These are phyloP conservation scores for Fonsecaea multimorphosa DNA, from an alignment of 2,329 filamentous ascomycete species.

Conservation along the genomic window DNA sequence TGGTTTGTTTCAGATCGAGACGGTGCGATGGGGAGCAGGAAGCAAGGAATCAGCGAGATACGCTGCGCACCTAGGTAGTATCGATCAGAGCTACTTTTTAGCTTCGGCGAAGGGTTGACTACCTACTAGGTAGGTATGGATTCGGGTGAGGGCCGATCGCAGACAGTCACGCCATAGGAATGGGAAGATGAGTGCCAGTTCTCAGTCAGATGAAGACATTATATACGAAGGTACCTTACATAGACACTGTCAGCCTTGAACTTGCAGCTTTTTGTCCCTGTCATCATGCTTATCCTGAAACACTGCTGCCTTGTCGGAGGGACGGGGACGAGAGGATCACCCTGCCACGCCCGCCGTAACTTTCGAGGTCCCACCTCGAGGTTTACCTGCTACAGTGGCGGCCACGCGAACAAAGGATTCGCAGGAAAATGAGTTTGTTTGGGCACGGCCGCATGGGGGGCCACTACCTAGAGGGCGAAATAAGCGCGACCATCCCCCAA, in stretches of 20 bases:
- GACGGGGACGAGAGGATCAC: background rate
- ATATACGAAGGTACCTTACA: background rate
- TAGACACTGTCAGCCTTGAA: background rate
- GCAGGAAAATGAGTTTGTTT: constrained; percentile 5
- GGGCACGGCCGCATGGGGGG: background rate
- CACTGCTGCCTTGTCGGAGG: background rate
- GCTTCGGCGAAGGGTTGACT: background rate
- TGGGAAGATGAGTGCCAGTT: background rate
- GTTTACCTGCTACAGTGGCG: constrained; percentile 1
- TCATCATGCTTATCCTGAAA: background rate
- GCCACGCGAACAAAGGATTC: constrained; percentile 18
- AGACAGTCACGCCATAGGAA: background rate
- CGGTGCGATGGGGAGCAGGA: background rate
- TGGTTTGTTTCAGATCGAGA: constrained; percentile 6
- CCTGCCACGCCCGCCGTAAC: background rate
- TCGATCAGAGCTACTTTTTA: background rate
- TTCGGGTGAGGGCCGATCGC: background rate
- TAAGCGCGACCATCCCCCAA: constrained; percentile 1
- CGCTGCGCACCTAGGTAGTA: too few species aligned
- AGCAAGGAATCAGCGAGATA: background rate
- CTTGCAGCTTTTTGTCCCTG: background rate
- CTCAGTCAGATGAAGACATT: background rate
- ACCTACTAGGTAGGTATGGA: too few species aligned
- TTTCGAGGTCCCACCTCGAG: background rate
- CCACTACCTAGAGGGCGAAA: background rate